phyloP scores from a whole-genome alignment of 805 yeast species.

The Suhomyces faveliae region DNA sequence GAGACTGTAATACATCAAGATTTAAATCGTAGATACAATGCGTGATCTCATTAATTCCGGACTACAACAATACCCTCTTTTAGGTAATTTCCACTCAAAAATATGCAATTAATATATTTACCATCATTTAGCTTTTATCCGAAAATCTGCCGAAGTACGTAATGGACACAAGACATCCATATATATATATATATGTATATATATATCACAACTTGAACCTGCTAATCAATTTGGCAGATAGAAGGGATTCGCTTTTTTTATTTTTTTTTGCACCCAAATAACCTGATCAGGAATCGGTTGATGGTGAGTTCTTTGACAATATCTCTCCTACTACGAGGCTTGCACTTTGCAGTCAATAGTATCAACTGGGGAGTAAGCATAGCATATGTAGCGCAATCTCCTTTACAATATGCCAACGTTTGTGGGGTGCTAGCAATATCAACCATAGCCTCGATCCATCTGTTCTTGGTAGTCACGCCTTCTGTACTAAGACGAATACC shows the following conservation, averaged over 20 bases:
- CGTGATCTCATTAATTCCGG: neutral
- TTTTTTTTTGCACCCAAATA: slow-evolving; percentile 5
- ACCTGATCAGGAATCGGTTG: neutral
- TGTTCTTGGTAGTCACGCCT: slow-evolving; percentile 6
- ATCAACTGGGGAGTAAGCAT: slow-evolving; percentile 6
- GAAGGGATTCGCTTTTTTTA: neutral
- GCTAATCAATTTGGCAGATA: neutral
- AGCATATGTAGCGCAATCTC: neutral
- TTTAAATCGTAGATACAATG: too few relatives aligned
- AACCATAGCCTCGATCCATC: slow-evolving; percentile 2
- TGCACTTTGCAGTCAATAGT: slow-evolving; percentile 7
- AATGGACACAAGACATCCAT: neutral
- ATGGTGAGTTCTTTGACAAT: slow-evolving; percentile 5
- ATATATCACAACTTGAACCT: neutral
- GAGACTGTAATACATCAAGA: too few relatives aligned
- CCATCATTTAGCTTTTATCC: neutral
- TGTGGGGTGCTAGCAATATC: slow-evolving; percentile 8
- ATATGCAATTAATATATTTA: neutral
- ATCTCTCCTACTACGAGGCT: slow-evolving; percentile 5
- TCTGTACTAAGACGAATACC: slow-evolving; percentile 6
- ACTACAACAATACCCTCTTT: neutral
- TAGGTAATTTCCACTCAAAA: neutral
- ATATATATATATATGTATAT: neutral
- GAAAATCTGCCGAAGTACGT: neutral
- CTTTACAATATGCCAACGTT: neutral